A percentile compares a stretch with the other conserved stretches of the same genome.
Evolutionary conservation across 1,284 basidiomycete species (phyloP).

Genomic region (Laetiporus sulphureus): DNA sequence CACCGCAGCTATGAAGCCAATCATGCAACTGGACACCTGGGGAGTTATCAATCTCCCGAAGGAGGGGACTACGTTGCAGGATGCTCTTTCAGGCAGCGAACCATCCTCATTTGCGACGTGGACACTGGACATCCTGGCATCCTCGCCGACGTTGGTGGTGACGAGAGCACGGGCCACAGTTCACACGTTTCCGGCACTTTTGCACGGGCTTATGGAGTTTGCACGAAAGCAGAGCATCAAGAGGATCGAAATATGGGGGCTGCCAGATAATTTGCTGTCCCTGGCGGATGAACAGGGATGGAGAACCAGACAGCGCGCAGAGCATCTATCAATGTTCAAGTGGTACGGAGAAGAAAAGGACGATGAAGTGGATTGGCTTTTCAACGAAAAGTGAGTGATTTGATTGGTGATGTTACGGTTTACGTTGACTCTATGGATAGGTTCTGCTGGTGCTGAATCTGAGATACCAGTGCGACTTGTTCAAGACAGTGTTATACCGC

Average conservation of each 20-base stretch:
- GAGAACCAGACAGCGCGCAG: slow-evolving; percentile 31
- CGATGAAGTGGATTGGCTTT: slow-evolving; percentile 40
- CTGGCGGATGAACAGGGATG: slow-evolving; percentile 32
- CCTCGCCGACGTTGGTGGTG: slow-evolving; percentile 36
- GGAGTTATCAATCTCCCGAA: slow-evolving; percentile 29
- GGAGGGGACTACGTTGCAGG: slow-evolving; percentile 4
- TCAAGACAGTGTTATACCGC: no score
- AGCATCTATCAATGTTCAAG: slow-evolving; percentile 47
- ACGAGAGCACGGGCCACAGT: slow-evolving; percentile 39
- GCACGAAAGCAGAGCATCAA: slow-evolving; percentile 34
- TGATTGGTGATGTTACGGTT: background rate
- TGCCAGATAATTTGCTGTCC: slow-evolving; percentile 30
- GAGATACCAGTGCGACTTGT: no score
- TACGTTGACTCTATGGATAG: background rate
- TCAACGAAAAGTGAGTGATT: slow-evolving; percentile 38
- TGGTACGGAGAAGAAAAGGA: slow-evolving; percentile 45
- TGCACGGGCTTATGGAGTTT: slow-evolving; percentile 31
- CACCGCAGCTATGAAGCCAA: slow-evolving; percentile 5
- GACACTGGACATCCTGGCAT: slow-evolving; percentile 37
- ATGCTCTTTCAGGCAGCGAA: background rate
- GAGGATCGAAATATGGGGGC: slow-evolving; percentile 51
- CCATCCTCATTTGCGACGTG: slow-evolving; percentile 40
- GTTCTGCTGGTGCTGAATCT: slow-evolving; percentile 17
- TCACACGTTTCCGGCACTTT: slow-evolving; percentile 32
- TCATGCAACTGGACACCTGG: slow-evolving; percentile 26